Conservation (phyloP, 2,329 filamentous ascomycete genomes). For the Geosmithia flava region DNA sequence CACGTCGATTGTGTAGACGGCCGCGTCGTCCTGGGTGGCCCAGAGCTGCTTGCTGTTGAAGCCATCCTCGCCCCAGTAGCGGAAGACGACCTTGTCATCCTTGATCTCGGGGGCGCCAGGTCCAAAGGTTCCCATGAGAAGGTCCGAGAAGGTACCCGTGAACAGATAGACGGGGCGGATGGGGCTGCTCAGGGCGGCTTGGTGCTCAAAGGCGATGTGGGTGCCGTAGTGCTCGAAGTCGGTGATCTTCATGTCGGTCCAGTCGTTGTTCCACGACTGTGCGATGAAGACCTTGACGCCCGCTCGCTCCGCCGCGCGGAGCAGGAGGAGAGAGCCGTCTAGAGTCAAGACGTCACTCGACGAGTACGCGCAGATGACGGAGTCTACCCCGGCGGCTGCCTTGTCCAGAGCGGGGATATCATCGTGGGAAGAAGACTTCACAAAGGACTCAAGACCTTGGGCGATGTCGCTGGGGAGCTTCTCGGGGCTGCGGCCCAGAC, state of each 20-base stretch:
- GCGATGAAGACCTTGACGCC: slow-evolving; percentile 16
- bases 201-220: slow-evolving; percentile 17
- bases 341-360: slow-evolving; percentile 9
- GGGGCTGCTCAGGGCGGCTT: slow-evolving; percentile 11
- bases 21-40: slow-evolving; percentile 2
- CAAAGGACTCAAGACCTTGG: slow-evolving; percentile 13
- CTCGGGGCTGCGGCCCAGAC: slow-evolving; percentile 15
- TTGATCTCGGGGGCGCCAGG: background rate
- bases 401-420: slow-evolving; percentile 17
- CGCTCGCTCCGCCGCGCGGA: slow-evolving; percentile 21
- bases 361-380: slow-evolving; percentile 18
- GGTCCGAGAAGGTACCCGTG: slow-evolving; percentile 15
- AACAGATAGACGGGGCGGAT: slow-evolving; percentile 18
- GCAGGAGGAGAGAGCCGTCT: slow-evolving; percentile 20
- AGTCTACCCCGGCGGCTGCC: slow-evolving; percentile 19
- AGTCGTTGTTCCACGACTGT: slow-evolving; percentile 18
- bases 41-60: slow-evolving; percentile 1
- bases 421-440: slow-evolving; percentile 10
- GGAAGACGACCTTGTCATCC: background rate
- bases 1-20: slow-evolving; percentile 2
- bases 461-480: slow-evolving; percentile 10
- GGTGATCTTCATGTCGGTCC: slow-evolving; percentile 13
- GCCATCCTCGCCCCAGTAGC: background rate
- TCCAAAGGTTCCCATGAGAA: slow-evolving; percentile 7
- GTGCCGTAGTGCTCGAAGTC: slow-evolving; percentile 19